A percentile compares a stretch with the other conserved stretches of the same genome.
Conservation (phyloP, 2,329 filamentous ascomycete genomes). For the Calonectria pteridis region DNA sequence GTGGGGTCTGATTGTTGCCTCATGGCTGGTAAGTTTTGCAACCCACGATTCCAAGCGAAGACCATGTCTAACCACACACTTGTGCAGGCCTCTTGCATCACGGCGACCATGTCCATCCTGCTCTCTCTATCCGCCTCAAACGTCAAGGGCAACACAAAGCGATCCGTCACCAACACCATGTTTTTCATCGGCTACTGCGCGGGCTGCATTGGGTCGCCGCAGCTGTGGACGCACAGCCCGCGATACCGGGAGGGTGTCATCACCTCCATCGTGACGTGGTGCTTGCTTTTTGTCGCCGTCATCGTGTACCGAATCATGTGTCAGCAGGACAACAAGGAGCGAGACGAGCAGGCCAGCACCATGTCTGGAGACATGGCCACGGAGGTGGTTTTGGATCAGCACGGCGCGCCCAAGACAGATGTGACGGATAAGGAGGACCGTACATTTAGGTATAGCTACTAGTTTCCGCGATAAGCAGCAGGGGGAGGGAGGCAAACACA, state of each 20-base stretch:
- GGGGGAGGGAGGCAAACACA: not conserved
- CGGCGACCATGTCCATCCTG: constrained; percentile 55
- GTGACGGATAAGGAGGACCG: constrained; percentile 23
- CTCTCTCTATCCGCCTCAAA: constrained; percentile 56
- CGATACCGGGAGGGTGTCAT: constrained; percentile 61
- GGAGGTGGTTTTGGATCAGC: constrained; percentile 21
- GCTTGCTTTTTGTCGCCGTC: constrained; percentile 9
- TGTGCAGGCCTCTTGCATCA: constrained; percentile 56
- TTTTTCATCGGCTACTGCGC: constrained; percentile 65
- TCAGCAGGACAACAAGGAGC: constrained; percentile 14
- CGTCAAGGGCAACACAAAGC: constrained; percentile 65
- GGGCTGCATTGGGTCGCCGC: constrained; percentile 50
- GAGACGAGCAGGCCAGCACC: constrained; percentile 5
- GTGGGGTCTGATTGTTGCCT: constrained; percentile 62
- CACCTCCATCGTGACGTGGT: constrained; percentile 38
- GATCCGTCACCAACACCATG: constrained; percentile 58
- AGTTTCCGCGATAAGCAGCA: not conserved
- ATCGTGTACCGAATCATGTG: constrained; percentile 17
- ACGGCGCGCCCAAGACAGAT: constrained; percentile 21
- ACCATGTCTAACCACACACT: not conserved
- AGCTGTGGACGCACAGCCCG: constrained; percentile 60
- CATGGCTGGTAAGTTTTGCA: constrained; percentile 55
- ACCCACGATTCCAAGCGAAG: not conserved
- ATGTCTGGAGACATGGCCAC: not conserved
- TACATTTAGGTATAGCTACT: constrained; percentile 24